Evolutionary conservation across 768 basidiomycete species (phyloP).

Genomic region (Auriscalpium microsporum): DNA sequence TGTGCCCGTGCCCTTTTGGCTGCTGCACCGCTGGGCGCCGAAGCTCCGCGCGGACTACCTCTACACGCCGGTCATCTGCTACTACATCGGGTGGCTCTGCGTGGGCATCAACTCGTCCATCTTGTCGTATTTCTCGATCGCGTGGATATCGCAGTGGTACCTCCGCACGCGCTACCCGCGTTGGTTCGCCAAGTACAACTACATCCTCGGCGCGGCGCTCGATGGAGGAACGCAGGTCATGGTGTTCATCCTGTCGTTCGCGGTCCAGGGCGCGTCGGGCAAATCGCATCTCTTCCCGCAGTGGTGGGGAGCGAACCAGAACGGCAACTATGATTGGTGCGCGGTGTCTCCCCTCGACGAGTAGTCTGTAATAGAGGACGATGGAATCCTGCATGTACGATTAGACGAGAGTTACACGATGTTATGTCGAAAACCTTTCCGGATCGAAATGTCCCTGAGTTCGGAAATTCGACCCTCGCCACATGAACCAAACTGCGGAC

Average conservation of each 20-base stretch:
- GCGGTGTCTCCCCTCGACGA: neutral
- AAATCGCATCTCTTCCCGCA: slow-evolving; percentile 40
- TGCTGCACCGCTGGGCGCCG: slow-evolving; percentile 36
- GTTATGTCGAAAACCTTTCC: too few relatives aligned
- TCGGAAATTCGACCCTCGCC: too few relatives aligned
- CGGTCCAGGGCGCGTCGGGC: slow-evolving; percentile 42
- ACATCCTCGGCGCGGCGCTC: slow-evolving; percentile 32
- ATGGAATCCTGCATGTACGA: too few relatives aligned
- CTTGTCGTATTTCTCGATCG: slow-evolving; percentile 33
- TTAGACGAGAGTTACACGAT: too few relatives aligned
- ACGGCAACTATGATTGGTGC: slow-evolving; percentile 29
- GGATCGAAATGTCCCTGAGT: too few relatives aligned
- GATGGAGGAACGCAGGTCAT: slow-evolving; percentile 41
- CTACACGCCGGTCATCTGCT: slow-evolving; percentile 41
- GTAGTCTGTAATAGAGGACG: neutral
- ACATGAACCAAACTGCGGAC: too few relatives aligned
- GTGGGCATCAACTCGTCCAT: slow-evolving; percentile 44
- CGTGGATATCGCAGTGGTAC: slow-evolving; percentile 41
- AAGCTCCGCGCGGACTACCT: slow-evolving; percentile 37
- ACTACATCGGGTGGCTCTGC: slow-evolving; percentile 41
- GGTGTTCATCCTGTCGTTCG: slow-evolving; percentile 21
- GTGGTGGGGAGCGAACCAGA: slow-evolving; percentile 52
- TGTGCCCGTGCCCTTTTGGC: slow-evolving; percentile 47
- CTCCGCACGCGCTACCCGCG: slow-evolving; percentile 34
- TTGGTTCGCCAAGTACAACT: slow-evolving; percentile 35